Base-by-base conservation (phyloP, 1,284 basidiomycete species). In the Austroboletus novae-zelandiae region DNA sequence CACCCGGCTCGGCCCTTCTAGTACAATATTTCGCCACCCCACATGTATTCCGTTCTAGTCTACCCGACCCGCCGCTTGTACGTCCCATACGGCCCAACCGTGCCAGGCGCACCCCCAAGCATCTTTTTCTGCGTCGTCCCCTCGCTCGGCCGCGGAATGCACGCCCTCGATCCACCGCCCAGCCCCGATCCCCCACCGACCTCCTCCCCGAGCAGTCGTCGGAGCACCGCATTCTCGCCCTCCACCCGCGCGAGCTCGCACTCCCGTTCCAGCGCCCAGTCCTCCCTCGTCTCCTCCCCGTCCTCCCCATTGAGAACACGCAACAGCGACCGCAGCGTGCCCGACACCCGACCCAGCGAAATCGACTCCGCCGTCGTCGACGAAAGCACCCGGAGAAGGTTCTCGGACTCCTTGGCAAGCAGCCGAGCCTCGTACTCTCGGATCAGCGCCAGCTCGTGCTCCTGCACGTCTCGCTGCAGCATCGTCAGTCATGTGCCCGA, bases 391-490 rank as follows among this genome's bases (percentile, higher is more conserved):
- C 78, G 74, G 2, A 78, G 73, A 2, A 87, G 79, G 48, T 84
- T 81, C 51, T 86, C 82, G 30, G 89, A 89, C 62, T 94, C 90
- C 36, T 85, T 78, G 27, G 79, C 78, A 45, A 94, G 78, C 2
- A 99, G 76, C 47, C 91, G 79, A 5, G 83, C 80, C 66, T 98
- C 94, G 71, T 98, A 98, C 65, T 97, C 93, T 2, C 89, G 85
- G 48, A 95, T 89, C 29, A 98, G 74, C 1, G 92, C 83, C 8
- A 99, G 81, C 60, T 98, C 94, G 62, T 92, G 91, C 66, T 93
- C 87, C 71, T 98, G 95, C 0, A 95, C 91, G 48, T 96, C 90
- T 72, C 94, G 88, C 90, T 98, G 47, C 40, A 45, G 43, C 23
- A 48, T 17, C 3, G 25, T 25, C 20, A 40, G 37, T 8, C 23